Evolutionary conservation across 2,329 filamentous ascomycete genomes (phyloP), one percentile per base, ranked within the genome.

Genomic region (Bipolaris victoriae): DNA sequence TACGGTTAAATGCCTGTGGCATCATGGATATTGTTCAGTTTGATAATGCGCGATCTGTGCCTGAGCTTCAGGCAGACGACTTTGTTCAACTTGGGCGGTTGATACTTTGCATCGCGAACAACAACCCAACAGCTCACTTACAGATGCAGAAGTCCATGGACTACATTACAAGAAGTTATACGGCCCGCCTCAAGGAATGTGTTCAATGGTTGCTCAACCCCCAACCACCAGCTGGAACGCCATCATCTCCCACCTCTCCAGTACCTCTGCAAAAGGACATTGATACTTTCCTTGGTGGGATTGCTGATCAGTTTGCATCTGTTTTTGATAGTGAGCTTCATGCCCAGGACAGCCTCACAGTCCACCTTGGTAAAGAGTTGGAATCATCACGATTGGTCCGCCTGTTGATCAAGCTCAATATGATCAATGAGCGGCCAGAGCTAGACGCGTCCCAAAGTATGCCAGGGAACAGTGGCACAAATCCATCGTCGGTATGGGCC

Each of bases 21-120:
- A 89, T 99, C 31, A 82, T 97, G 58, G 95, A 99, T 71, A 92
- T 99, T 33, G 85, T 96, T 16, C 88, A 96, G 58, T 92, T 87
- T 68, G 93, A 97, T 50, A 81, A 84, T 31, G 83, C 86, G 49
- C 86, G 86, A 22, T 82, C 89, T 2, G 68, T 94, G 1, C 77
- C 84, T 16, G 92, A 98, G 36, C 82, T 95, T 1, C 95, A 99
- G 72, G 88, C 92, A 66, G 91, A 96, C 63, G 95, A 99, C 69
- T 85, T 99, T 20, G 80, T 89, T 60, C 89, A 91, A 57, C 90
- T 99, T 50, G 95, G 94, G 35, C 88, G 88, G 54, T 81, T 97
- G 10, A 88, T 99, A 50, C 80, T 99, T n/a, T 88, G 88, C 50
- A 83, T 99, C 49, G 91, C 90, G 5, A 90, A 88, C 36, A 90